A percentile compares a stretch with the other conserved stretches of the same genome.
These are phyloP conservation scores for Rhodotorula mucilaginosa DNA, from an alignment of 1,284 basidiomycete genomes.

Conservation along the genomic window DNA sequence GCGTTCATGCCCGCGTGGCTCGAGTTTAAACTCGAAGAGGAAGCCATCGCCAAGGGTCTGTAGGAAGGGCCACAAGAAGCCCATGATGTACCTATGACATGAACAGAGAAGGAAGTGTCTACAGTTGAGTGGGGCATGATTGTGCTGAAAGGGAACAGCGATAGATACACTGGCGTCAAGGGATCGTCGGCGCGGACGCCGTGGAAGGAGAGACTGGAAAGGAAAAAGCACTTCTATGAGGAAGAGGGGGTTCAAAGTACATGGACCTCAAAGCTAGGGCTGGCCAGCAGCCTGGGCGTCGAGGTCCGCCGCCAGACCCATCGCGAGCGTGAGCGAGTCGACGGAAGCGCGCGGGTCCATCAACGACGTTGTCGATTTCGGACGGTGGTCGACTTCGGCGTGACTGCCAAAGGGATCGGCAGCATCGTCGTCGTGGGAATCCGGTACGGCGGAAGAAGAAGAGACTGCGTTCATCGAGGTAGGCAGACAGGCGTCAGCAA, in stretches of 20 bases:
- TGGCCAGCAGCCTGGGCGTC: conserved; percentile 13
- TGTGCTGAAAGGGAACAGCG: neutral
- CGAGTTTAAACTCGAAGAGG: conserved; percentile 29
- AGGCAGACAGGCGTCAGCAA: neutral
- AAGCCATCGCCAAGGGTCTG: conserved; percentile 16
- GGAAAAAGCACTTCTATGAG: too few relatives aligned
- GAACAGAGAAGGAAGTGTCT: neutral
- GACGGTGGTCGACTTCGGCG: conserved; percentile 7
- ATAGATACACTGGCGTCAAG: neutral
- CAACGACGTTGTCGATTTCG: neutral
- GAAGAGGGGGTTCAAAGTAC: neutral
- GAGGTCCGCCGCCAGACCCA: conserved; percentile 21
- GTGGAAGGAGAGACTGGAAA: too few relatives aligned
- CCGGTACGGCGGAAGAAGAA: neutral
- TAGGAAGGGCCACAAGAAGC: neutral
- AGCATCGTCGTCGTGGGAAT: neutral
- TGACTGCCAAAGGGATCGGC: conserved; percentile 8
- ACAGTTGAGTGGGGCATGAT: neutral
- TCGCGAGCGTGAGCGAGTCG: conserved; percentile 30
- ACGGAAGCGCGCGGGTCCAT: conserved; percentile 26
- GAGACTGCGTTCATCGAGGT: neutral
- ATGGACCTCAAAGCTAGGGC: neutral
- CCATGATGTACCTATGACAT: neutral
- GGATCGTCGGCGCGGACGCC: too few relatives aligned
- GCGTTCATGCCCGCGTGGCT: conserved; percentile 38